phyloP scores from a whole-genome alignment of 768 basidiomycete genomes.

The Roridomyces roridus region DNA sequence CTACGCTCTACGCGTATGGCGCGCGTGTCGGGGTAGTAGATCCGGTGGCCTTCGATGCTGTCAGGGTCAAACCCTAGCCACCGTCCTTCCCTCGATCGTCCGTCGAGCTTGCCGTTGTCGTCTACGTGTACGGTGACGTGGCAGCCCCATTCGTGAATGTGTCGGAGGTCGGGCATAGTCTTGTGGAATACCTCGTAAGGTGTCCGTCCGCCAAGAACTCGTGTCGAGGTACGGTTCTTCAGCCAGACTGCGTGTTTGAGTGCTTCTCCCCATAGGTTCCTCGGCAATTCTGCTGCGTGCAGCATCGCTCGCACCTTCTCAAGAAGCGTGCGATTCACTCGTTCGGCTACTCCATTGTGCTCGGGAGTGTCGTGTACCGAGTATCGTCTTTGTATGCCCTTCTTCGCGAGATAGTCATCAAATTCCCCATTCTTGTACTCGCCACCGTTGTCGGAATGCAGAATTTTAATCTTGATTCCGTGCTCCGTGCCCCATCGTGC shows the following conservation, averaged over 20 bases:
- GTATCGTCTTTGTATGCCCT: constrained; percentile 22
- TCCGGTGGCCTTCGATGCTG: constrained; percentile 31
- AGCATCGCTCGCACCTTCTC: constrained; percentile 38
- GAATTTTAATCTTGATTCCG: constrained; percentile 29
- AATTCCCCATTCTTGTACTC: constrained; percentile 33
- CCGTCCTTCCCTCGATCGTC: constrained; percentile 27
- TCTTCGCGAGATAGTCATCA: constrained; percentile 16
- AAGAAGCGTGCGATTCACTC: constrained; percentile 34
- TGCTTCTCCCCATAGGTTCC: constrained; percentile 39
- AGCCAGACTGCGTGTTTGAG: constrained; percentile 30
- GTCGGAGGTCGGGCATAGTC: constrained; percentile 27
- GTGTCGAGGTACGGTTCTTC: constrained; percentile 31
- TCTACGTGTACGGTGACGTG: constrained; percentile 26
- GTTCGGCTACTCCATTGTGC: constrained; percentile 45
- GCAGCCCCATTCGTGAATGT: constrained; percentile 27
- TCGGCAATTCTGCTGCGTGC: constrained; percentile 29
- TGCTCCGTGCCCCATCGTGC: constrained; percentile 31
- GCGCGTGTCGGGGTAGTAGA: constrained; percentile 35
- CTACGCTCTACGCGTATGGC: constrained; percentile 35
- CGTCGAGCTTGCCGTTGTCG: constrained; percentile 31
- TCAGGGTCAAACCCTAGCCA: constrained; percentile 42
- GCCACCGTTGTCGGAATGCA: constrained; percentile 35
- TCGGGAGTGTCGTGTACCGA: constrained; percentile 34
- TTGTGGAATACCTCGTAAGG: constrained; percentile 27
- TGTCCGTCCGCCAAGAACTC: constrained; percentile 20